Percentiles rank a stretch among this genome's conserved stretches.
Evolutionary conservation across 352 stramenopile species (phyloP).

Genomic region (Phytophthora niederhauseri): DNA sequence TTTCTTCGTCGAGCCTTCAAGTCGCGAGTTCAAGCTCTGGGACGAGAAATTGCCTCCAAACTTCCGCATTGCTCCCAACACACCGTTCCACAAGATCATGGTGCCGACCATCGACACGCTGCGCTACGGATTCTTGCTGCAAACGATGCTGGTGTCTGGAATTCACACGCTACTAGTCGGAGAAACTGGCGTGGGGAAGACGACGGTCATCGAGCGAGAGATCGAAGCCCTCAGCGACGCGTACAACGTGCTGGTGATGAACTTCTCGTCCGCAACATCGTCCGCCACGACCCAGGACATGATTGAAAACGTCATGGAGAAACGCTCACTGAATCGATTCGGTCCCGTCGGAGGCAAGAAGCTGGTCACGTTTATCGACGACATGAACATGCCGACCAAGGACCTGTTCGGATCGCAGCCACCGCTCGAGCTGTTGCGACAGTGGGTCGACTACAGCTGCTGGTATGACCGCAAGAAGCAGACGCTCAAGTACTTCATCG

Average conservation of each 20-base stretch:
- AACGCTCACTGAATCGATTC: conserved; percentile 89
- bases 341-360: conserved; percentile 88
- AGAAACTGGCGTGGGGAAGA: conserved; percentile 92
- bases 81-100: conserved; percentile 87
- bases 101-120: conserved; percentile 89
- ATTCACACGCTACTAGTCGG: conserved; percentile 90
- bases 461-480: conserved; percentile 94
- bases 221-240: conserved; percentile 81
- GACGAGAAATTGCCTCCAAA: conserved; percentile 82
- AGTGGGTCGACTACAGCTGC: conserved; percentile 93
- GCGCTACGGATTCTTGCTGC: conserved; percentile 80
- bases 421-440: conserved; percentile 89
- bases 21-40: conserved; percentile 85
- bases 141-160: conserved; percentile 74
- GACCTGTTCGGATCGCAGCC: conserved; percentile 93
- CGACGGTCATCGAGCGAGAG: conserved; percentile 82
- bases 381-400: conserved; percentile 94
- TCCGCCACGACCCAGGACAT: conserved; percentile 90
- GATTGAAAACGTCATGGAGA: conserved; percentile 93
- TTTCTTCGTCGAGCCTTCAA: conserved; percentile 89
- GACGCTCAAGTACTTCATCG: conserved; percentile 91
- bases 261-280: conserved; percentile 92
- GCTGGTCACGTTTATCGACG: conserved; percentile 92
- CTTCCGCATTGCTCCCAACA: conserved; percentile 73
- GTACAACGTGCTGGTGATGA: conserved; percentile 83